Evolutionary conservation across 768 basidiomycete genomes (phyloP), one percentile per base, ranked within the genome.

Genomic region (Calocybe gangraenosa): DNA sequence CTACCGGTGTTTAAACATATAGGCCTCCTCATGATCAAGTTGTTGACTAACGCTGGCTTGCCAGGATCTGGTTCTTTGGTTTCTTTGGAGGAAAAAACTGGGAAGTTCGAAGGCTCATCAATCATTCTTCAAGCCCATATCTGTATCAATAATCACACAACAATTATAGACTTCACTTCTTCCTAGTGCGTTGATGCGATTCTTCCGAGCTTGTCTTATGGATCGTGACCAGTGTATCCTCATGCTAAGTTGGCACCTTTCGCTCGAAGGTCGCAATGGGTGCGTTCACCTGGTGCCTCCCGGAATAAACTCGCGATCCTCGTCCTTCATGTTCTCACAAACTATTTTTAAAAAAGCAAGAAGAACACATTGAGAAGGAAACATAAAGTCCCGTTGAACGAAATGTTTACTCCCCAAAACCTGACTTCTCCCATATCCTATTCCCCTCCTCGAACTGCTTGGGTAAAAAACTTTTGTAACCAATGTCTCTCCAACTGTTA

Each of bases 401-500:
- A n/a, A n/a, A n/a, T n/a, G n/a, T n/a, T n/a, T n/a, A n/a, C n/a
- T 28, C 25, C 25, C 25, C 15, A 21, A 20, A 11, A 28, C n/a
- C n/a, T n/a, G n/a, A 28, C 5, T 28, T 28, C 11, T 5, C 25
- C 25, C 5, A 28, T 11, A 28, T 5, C 25, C 5, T 28, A 5
- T 28, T 28, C 11, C 25, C 11, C 25, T 28, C 25, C 5, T 6
- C 5, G 11, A 11, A 28, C 25, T 28, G 5, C 25, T 5, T 28
- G 6, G 25, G 25, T 11, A 11, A 28, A 28, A 28, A 28, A 11
- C 5, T 11, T 28, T 15, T 8, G 30, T 13, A 2, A 42, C 30
- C n/a, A 2, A 52, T 50, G 48, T 17, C 19, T 14, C 37, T 10
- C 28, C 37, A 40, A 40, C 25, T 8, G 25, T 49, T 31, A 22